Evolutionary conservation across 2,329 filamentous ascomycete species (phyloP), one percentile per base, ranked within the genome.

Genomic region (Parasarocladium wereldwijsianum): DNA sequence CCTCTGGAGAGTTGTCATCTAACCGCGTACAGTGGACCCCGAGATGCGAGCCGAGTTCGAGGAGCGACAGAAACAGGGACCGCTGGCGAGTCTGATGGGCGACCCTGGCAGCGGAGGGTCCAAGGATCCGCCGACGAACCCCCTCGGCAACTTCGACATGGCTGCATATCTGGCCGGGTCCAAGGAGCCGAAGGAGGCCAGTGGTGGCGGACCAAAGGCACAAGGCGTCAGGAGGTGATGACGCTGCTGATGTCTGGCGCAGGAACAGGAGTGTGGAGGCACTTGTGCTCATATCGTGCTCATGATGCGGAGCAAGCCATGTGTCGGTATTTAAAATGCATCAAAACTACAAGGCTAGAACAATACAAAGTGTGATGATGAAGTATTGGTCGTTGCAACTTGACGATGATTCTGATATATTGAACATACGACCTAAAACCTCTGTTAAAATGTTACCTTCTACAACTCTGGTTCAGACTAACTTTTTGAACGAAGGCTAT

Each of bases 41-140:
- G 90, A 98, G 54, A 80, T 83, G 58, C 76, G 76, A 44, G 83
- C 82, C 43, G 90, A 96, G 51, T 93, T 90, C 49, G 85, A 94
- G 51, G 81, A 84, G 45, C 77, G 84, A 46, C 84, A 90, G 52
- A 84, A 85, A 57, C 70, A 71, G 38, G 76, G 72, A 40, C 72
- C 79, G 2, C 60, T 72, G 36, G 58, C 55, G 14, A 51, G 50
- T 32, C 38, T 42, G 25, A 43, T 45, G 31, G 45, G 34, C 24
- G 39, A 40, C 3, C 12, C 8, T 10, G 25, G 32, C 26, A 38
- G 32, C 23, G 35, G 34, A 17, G 35, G 34, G 7, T 40, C 40
- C 18, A 47, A 45, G 10, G 41, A 46, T 32, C 40, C 42, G 10
- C 40, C 36, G 8, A 46, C 49, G 26, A 67, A 55, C 41, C 57